Percentiles rank a stretch among this genome's conserved stretches.
Evolutionary conservation across 768 basidiomycete species (phyloP).

Genomic region (Leccinum ochraceum): DNA sequence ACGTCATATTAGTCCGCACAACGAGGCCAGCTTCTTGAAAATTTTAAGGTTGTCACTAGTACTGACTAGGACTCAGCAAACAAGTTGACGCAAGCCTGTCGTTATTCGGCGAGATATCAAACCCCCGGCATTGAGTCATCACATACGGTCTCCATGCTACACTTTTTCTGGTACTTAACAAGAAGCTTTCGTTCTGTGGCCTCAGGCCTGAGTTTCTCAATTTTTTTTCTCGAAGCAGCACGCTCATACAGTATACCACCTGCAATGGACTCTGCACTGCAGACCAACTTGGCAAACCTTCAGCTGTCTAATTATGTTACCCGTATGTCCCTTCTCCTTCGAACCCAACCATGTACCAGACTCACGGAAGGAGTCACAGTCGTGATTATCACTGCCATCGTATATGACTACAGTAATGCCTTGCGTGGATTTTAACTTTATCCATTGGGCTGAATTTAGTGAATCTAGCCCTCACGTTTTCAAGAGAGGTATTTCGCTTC

Average conservation of each 20-base stretch:
- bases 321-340: background rate
- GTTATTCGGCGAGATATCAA: too few relatives aligned
- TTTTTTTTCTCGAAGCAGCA: background rate
- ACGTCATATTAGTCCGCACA: too few relatives aligned
- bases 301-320: background rate
- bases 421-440: background rate
- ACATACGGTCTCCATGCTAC: too few relatives aligned
- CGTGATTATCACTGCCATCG: background rate
- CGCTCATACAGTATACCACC: background rate
- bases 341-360: background rate
- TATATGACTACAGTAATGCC: background rate
- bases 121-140: too few relatives aligned
- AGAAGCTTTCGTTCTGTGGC: background rate
- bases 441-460: background rate
- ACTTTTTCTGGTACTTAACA: background rate
- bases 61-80: too few relatives aligned
- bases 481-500: constrained; percentile 9
- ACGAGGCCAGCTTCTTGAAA: too few relatives aligned
- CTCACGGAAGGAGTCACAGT: background rate
- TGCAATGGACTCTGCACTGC: background rate
- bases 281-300: background rate
- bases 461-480: constrained; percentile 9
- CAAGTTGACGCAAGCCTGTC: too few relatives aligned
- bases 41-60: too few relatives aligned
- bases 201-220: background rate